Base-by-base conservation (phyloP, 1,284 basidiomycete species). In the Leccinum fuscescens region DNA sequence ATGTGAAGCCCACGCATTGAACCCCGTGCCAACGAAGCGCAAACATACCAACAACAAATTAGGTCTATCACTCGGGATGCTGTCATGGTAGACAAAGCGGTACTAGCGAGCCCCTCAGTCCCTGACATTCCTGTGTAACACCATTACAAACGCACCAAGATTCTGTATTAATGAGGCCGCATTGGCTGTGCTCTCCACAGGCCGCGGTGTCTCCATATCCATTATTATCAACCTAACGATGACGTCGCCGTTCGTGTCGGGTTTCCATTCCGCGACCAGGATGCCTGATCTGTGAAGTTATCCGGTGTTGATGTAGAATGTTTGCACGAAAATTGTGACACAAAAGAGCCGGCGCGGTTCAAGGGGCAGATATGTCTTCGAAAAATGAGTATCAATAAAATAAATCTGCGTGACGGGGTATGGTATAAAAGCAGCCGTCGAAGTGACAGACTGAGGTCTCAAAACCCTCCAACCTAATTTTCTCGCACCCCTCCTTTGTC, bases 61-160 rank as follows among this genome's bases (percentile, higher is more conserved):
- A 59, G 46, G 60, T 56, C 58, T 54, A 27, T 64, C 59, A 22
- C 46, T 54, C 72, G 71, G 69, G 64, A 74, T 72, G 72, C 68
- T 74, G 71, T 67, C 63, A 71, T 57, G 42, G 53, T 46, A 8
- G 39, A 49, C 57, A 70, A 70, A 69, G 57, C 20, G 51, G 66
- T 63, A 53, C 67, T 56, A 62, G 66, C 54, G 48, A 59, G 50
- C 54, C 46, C 42, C 51, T 57, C 55, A 58, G 57, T 60, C 67
- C 71, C 68, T 70, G 72, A 67, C 57, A 49, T 62, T 20, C 48
- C 59, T 67, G 62, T 55, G 60, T 64, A 55, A 54, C 57, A 48
- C 31, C 29, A 51, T 61, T 62, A 56, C 60, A 48, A 50, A 55
- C 39, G 61, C 52, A 59, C 56, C 50, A 6, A 11, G 15, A 27